Conservation (phyloP, 1,139 yeast species). For the Taphrina pruni region DNA sequence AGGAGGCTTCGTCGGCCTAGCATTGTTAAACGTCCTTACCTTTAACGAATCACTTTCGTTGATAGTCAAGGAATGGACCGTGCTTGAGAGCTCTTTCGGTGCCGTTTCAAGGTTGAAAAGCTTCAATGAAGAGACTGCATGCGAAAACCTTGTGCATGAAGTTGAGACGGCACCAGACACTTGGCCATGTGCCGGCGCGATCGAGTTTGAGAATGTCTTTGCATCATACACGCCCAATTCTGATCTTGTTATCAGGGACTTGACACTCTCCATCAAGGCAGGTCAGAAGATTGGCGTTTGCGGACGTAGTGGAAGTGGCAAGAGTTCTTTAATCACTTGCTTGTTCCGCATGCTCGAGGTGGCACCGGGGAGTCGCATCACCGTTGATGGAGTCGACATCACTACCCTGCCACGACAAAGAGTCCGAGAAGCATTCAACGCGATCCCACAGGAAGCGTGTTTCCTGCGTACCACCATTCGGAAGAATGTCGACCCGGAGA, state of each 20-base stretch:
- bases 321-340: constrained; percentile 87
- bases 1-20: constrained; percentile 73
- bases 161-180: constrained; percentile 63
- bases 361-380: constrained; percentile 65
- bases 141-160: constrained; percentile 64
- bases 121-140: constrained; percentile 71
- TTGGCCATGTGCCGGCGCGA: constrained; percentile 87
- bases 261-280: constrained; percentile 77
- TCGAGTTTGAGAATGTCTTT: constrained; percentile 75
- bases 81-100: constrained; percentile 80
- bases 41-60: constrained; percentile 46
- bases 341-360: constrained; percentile 90
- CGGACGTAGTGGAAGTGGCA: constrained; percentile 98
- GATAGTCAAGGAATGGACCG: constrained; percentile 61
- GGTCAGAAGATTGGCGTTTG: constrained; percentile 89
- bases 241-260: constrained; percentile 86
- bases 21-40: constrained; percentile 58
- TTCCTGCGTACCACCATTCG: constrained; percentile 90
- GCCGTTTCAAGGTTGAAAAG: constrained; percentile 78
- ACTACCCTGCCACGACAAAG: constrained; percentile 77
- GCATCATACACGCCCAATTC: constrained; percentile 86
- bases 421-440: constrained; percentile 80
- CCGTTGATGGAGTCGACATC: constrained; percentile 75
- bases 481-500: constrained; percentile 86
- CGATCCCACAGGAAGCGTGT: constrained; percentile 97